Base-by-base conservation (phyloP, 2,329 filamentous ascomycete genomes). In the Colletotrichum incanum region DNA sequence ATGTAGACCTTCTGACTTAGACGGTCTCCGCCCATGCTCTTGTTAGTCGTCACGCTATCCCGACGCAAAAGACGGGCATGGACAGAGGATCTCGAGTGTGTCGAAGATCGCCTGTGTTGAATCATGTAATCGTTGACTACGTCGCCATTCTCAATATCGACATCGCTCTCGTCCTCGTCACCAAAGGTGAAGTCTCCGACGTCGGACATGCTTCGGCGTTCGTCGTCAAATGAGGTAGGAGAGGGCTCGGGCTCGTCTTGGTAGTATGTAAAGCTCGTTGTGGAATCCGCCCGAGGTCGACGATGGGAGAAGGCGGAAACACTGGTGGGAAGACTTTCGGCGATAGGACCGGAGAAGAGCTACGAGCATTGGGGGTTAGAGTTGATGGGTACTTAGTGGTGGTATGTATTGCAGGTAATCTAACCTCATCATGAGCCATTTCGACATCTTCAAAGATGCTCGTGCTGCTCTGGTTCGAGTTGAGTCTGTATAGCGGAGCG, bases 361-460 rank as follows among this genome's bases (percentile, higher is more conserved):
- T 91, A 49, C 20, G 28, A 39, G 31, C 45, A 60, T 3, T 11
- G 20, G 47, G 49, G 7, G 43, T 74, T n/a, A 69, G 60, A 37
- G 6, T 47, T 14, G 23, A 39, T 37, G 26, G 20, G 26, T 28
- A 37, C 12, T 31, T 60, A 23, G 28, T n/a, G 28, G 11, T 20
- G 52, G 54, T n/a, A 12, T 26, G 16, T 18, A 45, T 37, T 5
- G 7, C 45, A 31, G 47, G n/a, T 47, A 20, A 14, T 20, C 75
- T 70, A 77, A 96, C 94, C 89, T 98, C 96, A 80, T 98, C 94
- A 63, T 97, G 94, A 26, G 96, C 96, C 96, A 99, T 98, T 81
- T 98, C 96, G n/a, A 98, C 95, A 82, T 98, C 94, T 76, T 94
- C 94, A 77, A 98, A 92, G 76, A 98, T 92, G 82, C 94, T 97